These are phyloP conservation scores for Spergularia marina DNA, from an alignment of 148 eudicot genomes.

Conservation along the genomic window DNA sequence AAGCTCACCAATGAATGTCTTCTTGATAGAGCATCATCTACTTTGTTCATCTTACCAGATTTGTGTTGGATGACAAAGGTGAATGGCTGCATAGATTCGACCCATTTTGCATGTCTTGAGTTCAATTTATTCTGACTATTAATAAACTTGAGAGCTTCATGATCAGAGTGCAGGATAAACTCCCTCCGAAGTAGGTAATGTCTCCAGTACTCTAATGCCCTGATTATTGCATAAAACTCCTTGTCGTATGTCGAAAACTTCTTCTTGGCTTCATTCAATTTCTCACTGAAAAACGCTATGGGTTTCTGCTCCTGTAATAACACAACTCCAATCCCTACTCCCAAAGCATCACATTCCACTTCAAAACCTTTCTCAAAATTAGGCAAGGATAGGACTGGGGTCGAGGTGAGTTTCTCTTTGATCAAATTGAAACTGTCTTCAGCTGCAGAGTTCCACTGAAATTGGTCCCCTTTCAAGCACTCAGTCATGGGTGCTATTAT, in stretches of 20 bases:
- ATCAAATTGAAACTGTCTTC: neutral
- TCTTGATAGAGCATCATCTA: neutral
- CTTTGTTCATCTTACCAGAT: neutral
- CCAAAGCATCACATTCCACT: neutral
- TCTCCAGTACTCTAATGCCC: neutral
- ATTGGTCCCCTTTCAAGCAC: neutral
- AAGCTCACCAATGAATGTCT: neutral
- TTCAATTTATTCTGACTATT: neutral
- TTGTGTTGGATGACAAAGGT: neutral
- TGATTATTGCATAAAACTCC: neutral
- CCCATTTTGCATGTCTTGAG: conserved; percentile 7
- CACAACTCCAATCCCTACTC: neutral
- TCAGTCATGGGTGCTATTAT: conserved; percentile 1
- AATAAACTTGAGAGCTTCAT: neutral
- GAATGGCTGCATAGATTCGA: neutral
- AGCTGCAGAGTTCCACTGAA: no score
- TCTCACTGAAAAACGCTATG: conserved; percentile 11
- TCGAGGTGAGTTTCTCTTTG: neutral
- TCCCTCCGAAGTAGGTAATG: neutral
- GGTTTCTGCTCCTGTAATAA: neutral
- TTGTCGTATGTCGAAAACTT: neutral
- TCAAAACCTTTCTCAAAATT: neutral
- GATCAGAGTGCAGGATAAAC: neutral
- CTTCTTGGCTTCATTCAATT: neutral
- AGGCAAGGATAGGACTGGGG: neutral